Evolutionary conservation across 2,329 filamentous ascomycete genomes (phyloP), one percentile per base, ranked within the genome.

Genomic region (Hymenoscyphus scutula): DNA sequence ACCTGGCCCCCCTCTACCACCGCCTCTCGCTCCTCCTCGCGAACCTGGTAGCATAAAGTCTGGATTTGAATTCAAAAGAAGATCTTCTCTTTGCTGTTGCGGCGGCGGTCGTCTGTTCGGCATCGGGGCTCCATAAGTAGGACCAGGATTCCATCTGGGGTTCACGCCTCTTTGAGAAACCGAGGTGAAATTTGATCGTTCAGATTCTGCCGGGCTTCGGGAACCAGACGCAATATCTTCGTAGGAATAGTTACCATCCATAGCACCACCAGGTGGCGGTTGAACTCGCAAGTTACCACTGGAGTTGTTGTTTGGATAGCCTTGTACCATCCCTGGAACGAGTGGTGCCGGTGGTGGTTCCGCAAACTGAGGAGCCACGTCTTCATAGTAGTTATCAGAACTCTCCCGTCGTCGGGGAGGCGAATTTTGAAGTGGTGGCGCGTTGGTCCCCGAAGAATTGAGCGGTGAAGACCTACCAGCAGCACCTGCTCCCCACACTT

Each of bases 111-210:
- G 65, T 56, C 72, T 65, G 25, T 65, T 68, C 57, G 68, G 67
- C 64, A 70, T 67, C 41, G 78, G 75, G 23, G 77, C 78, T 67
- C 64, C 67, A 69, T 72, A 68, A 67, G 57, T 72, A 68, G 59
- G 62, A 54, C 64, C 66, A 58, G 59, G 72, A 65, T 89, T 85
- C 93, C 94, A 97, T 64, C 88, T 87, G 6, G 93, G 94, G 74
- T 97, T 97, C 60, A 97, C 80, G 1, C 90, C 90, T 37, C 94
- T 85, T 76, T 97, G 92, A 0, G 89, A 94, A 54, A 98, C 89
- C 11, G 90, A 95, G 1, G 94, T 97, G 76, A 97, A 97, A 69
- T 89, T 90, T 54, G 88, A 94, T 27, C 86, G 84, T 72, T 97
- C 91, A 65, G 89, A 94, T 70, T 88, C 84, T 32, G 88, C 85